Base-by-base conservation (phyloP, 2,329 filamentous ascomycete genomes). In the Apiospora rasikravindrae region DNA sequence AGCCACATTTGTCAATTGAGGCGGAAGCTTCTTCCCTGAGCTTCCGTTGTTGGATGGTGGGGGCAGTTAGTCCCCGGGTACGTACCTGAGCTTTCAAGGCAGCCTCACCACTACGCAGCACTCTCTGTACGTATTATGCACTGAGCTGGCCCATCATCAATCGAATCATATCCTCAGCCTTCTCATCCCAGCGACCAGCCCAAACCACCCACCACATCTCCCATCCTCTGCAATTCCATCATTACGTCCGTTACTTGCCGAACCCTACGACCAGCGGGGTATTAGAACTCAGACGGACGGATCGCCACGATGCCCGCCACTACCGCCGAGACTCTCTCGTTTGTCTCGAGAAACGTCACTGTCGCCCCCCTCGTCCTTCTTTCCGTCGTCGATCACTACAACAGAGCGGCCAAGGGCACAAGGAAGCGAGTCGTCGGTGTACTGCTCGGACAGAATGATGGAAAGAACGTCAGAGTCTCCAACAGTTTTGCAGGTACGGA, bases 301-400 rank as follows among this genome's bases (percentile, higher is more conserved):
- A 70, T 57, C 42, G 45, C 78, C 84, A 90, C 81, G 83, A 98
- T 98, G 96, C 96, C 95, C 85, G 92, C 96, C 84, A 98, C 96
- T 77, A 98, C 96, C 82, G 94, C 95, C 84, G 96, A 98, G 88
- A 97, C 96, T 77, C 91, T 98, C 83, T 97, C 94, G 78, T 92
- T 98, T 82, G 95, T 98, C 83, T 96, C 92, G 80, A 92, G 94
- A 84, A 98, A 93, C 84, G 96, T 99, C 84, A 97, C 96, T 77
- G 96, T 99, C 84, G 96, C 96, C 80, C 96, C 96, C 78, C 92
- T 99, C 82, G 96, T 99, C 80, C 94, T 99, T 78, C 94, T 99
- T 80, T 98, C 96, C 76, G 95, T 93, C 78, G 96, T 97, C 89
- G 96, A 99, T 87, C 96, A 99, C 86, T 99, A 97, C 87, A 97